A percentile compares a stretch with the other conserved stretches of the same genome.
These are phyloP conservation scores for Peniophora sp. DNA, from an alignment of 1,284 basidiomycete genomes.

Conservation along the genomic window DNA sequence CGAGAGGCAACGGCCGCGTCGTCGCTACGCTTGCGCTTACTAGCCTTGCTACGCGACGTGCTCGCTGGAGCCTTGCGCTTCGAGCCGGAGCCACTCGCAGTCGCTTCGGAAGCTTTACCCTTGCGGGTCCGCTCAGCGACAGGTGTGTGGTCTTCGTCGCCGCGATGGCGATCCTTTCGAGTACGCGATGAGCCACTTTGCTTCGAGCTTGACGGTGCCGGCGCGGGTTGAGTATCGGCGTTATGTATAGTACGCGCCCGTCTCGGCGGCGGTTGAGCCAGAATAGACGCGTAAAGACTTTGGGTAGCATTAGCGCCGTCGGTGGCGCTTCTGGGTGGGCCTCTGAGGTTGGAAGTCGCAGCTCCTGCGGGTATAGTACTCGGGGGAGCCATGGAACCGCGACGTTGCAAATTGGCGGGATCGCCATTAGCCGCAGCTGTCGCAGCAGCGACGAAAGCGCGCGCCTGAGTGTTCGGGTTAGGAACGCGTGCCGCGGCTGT, in stretches of 20 bases:
- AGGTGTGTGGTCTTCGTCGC: conserved; percentile 14
- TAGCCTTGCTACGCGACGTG: conserved; percentile 29
- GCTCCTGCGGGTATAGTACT: conserved; percentile 24
- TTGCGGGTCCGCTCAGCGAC: conserved; percentile 40
- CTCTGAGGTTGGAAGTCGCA: conserved; percentile 16
- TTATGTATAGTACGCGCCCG: conserved; percentile 70
- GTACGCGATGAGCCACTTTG: conserved; percentile 12
- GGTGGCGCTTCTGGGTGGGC: conserved; percentile 9
- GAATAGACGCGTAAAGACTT: conserved; percentile 63
- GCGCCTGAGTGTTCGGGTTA: background rate
- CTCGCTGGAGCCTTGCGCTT: conserved; percentile 26
- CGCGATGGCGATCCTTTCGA: background rate
- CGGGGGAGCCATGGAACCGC: conserved; percentile 42
- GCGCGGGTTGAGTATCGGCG: conserved; percentile 57
- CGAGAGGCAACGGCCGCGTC: conserved; percentile 22
- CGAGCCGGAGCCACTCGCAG: conserved; percentile 13
- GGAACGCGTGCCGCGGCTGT: conserved; percentile 31
- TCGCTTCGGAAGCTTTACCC: conserved; percentile 17
- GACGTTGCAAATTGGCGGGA: conserved; percentile 21
- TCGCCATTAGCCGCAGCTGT: conserved; percentile 14
- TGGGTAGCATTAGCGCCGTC: conserved; percentile 35
- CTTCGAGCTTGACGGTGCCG: conserved; percentile 34
- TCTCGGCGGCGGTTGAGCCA: conserved; percentile 65
- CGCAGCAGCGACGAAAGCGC: conserved; percentile 29
- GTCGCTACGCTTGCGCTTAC: conserved; percentile 36